Conservation (phyloP, 176 grass and related monocot genomes). For the Raddia distichophylla region DNA sequence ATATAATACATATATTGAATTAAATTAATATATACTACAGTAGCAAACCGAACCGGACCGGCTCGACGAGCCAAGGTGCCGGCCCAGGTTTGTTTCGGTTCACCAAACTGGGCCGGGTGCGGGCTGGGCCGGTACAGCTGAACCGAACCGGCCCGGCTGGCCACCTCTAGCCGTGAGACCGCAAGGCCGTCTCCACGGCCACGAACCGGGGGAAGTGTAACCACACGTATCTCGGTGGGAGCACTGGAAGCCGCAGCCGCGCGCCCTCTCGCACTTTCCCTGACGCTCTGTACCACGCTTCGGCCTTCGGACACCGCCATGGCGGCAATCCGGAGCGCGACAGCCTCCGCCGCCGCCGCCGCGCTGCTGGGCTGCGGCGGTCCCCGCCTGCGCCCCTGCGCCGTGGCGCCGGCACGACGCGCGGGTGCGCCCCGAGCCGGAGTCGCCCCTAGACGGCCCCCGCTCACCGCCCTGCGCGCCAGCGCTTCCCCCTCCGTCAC, state of each 20-base stretch:
- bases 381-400: neutral
- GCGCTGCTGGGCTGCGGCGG: neutral
- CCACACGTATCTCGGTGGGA: neutral
- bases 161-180: too few species aligned
- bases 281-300: neutral
- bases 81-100: too few species aligned
- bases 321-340: slow-evolving; percentile 6
- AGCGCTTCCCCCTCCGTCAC: neutral
- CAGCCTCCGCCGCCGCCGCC: neutral
- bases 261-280: neutral
- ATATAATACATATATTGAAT: too few species aligned
- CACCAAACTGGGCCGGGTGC: too few species aligned
- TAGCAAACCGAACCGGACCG: too few species aligned
- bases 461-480: neutral
- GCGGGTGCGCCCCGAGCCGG: neutral
- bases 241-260: neutral
- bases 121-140: too few species aligned
- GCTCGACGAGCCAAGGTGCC: too few species aligned
- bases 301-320: neutral
- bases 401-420: neutral
- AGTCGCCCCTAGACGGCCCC: neutral
- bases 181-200: too few species aligned
- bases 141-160: too few species aligned
- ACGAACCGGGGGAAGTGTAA: too few species aligned
- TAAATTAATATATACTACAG: too few species aligned